Conservation (phyloP, 2,329 filamentous ascomycete genomes). For the Cercospora berteroae region DNA sequence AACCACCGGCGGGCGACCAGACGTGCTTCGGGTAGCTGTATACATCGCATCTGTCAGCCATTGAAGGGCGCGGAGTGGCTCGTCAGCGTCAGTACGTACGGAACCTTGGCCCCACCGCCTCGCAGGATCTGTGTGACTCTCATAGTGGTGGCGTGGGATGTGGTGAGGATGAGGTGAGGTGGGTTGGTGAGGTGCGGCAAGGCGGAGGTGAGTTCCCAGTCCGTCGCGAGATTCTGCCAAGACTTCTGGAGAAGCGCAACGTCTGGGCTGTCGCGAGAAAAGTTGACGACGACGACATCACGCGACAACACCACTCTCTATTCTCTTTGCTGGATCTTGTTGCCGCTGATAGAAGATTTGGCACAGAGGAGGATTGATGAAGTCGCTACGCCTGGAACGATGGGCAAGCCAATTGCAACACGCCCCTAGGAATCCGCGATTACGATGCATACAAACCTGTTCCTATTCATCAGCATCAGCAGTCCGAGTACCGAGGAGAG, state of each 20-base stretch:
- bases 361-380: constrained; percentile 33
- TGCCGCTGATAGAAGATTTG: neutral
- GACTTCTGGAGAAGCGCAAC: constrained; percentile 1
- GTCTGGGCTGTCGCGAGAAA: constrained; percentile 1
- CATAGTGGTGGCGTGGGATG: constrained; percentile 28
- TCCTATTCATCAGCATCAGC: constrained; percentile 25
- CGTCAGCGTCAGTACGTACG: constrained; percentile 49
- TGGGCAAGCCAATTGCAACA: constrained; percentile 60
- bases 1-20: constrained; percentile 97
- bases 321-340: neutral
- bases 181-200: constrained; percentile 10
- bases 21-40: constrained; percentile 61
- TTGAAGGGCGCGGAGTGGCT: constrained; percentile 10
- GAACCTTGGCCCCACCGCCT: constrained; percentile 79
- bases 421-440: constrained; percentile 47
- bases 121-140: constrained; percentile 33
- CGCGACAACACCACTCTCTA: constrained; percentile 7
- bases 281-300: constrained; percentile 8
- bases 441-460: constrained; percentile 30
- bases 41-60: constrained; percentile 20
- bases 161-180: constrained; percentile 24
- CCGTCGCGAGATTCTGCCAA: neutral
- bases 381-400: constrained; percentile 56
- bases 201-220: constrained; percentile 7
- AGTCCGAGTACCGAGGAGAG: constrained; percentile 16